Conservation (phyloP, 225 moss, liverwort and hornwort species). For the Neckera pumila region DNA sequence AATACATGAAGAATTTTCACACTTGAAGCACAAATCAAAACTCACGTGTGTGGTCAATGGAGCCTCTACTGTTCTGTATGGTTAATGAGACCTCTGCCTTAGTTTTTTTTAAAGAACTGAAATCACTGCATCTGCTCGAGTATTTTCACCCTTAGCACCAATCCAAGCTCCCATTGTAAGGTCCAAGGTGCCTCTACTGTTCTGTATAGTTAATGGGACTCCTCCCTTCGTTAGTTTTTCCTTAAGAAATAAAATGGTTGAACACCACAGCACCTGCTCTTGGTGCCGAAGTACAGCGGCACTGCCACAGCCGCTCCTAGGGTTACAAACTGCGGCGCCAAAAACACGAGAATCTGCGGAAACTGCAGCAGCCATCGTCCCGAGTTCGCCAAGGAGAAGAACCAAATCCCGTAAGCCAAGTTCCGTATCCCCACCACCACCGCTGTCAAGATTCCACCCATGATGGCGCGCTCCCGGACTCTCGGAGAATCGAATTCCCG, state of each 20-base stretch:
- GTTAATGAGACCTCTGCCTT: not conserved
- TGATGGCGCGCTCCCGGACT: slow-evolving; percentile 11
- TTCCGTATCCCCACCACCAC: slow-evolving; percentile 8
- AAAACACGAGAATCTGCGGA: slow-evolving; percentile 2
- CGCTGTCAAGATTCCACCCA: slow-evolving; percentile 6
- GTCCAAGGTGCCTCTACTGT: not conserved
- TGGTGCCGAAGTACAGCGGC: slow-evolving; percentile 25
- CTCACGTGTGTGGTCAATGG: not conserved
- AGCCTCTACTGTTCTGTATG: not conserved
- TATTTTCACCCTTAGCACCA: not conserved
- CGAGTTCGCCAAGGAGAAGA: slow-evolving; percentile 13
- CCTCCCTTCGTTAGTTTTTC: not conserved
- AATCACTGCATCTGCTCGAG: not conserved
- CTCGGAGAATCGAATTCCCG: slow-evolving; percentile 10
- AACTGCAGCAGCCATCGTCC: slow-evolving; percentile 16
- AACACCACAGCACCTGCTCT: not conserved
- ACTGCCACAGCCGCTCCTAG: slow-evolving; percentile 23
- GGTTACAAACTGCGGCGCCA: slow-evolving; percentile 22
- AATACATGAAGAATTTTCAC: not conserved
- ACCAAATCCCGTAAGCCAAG: slow-evolving; percentile 15
- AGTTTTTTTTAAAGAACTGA: not conserved
- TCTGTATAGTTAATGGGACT: not conserved
- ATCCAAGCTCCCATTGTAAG: not conserved
- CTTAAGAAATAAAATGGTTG: not conserved
- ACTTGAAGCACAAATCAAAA: not conserved